phyloP scores from a whole-genome alignment of 2,329 filamentous ascomycete genomes.

The Ploettnerulaceae sp. region DNA sequence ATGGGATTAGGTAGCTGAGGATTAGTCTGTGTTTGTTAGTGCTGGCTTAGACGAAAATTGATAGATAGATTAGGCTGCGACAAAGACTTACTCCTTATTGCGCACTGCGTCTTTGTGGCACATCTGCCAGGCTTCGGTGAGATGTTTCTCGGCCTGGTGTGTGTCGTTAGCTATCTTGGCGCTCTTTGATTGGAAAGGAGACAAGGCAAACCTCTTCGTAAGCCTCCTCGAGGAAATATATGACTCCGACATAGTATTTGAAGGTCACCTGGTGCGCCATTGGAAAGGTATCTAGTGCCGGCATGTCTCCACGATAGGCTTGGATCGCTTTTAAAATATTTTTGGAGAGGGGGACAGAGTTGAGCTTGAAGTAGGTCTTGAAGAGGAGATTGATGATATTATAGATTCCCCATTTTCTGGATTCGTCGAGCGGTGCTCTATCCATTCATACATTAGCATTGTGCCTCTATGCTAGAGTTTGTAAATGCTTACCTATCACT shows the following conservation, averaged over 20 bases:
- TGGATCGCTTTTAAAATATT: slow-evolving; percentile 82
- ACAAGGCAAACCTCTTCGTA: slow-evolving; percentile 62
- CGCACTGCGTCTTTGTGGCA: slow-evolving; percentile 68
- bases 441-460: slow-evolving; percentile 6
- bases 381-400: slow-evolving; percentile 91
- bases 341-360: slow-evolving; percentile 81
- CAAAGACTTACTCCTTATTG: slow-evolving; percentile 69
- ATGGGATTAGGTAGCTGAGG: slow-evolving; percentile 90
- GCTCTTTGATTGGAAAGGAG: neutral
- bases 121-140: slow-evolving; percentile 75
- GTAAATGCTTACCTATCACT: slow-evolving; percentile 66
- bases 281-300: slow-evolving; percentile 72
- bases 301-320: slow-evolving; percentile 76
- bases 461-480: neutral
- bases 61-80: neutral
- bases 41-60: slow-evolving; percentile 10
- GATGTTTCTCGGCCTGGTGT: slow-evolving; percentile 68
- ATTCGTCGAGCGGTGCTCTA: slow-evolving; percentile 78
- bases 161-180: slow-evolving; percentile 6
- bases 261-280: slow-evolving; percentile 91
- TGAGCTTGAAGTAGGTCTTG: slow-evolving; percentile 97
- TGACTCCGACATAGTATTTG: slow-evolving; percentile 90
- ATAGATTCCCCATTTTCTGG: slow-evolving; percentile 97
- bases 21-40: slow-evolving; percentile 59
- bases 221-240: slow-evolving; percentile 92